Conservation (phyloP, 768 basidiomycete genomes). For the Tulasnella sp. region DNA sequence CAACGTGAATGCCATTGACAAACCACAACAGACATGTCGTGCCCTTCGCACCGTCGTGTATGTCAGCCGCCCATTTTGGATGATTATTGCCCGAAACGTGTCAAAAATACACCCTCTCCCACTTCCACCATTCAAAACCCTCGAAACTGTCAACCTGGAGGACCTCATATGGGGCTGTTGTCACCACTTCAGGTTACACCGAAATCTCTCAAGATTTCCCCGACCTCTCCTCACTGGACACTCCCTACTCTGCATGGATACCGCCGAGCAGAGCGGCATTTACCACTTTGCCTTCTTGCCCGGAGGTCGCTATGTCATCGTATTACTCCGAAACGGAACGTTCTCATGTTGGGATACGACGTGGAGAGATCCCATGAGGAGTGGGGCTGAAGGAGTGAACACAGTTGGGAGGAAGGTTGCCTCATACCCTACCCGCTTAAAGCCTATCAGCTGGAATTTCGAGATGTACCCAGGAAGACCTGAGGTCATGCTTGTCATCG, state of each 20-base stretch:
- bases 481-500: conserved; percentile 10
- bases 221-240: not conserved
- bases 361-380: not conserved
- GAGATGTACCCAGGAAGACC: conserved; percentile 5
- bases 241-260: not conserved
- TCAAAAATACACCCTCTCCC: conserved; percentile 10
- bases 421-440: not conserved
- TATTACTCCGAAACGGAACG: not conserved
- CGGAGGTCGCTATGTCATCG: conserved; percentile 12
- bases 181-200: not conserved
- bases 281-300: conserved; percentile 14
- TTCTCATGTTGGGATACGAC: conserved; percentile 11
- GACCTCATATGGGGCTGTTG: conserved; percentile 5
- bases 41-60: not conserved
- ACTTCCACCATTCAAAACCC: not conserved
- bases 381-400: not conserved
- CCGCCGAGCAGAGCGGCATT: not conserved
- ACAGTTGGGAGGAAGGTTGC: not conserved
- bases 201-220: conserved; percentile 2
- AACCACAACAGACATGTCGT: not conserved
- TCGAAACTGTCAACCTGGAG: not conserved
- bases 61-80: conserved; percentile 8
- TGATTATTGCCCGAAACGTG: not conserved
- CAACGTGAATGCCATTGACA: not conserved
- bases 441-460: conserved; percentile 14